A percentile compares a stretch with the other conserved stretches of the same genome.
These are phyloP conservation scores for Letharia columbiana DNA, from an alignment of 495 filamentous ascomycete genomes.

Conservation along the genomic window DNA sequence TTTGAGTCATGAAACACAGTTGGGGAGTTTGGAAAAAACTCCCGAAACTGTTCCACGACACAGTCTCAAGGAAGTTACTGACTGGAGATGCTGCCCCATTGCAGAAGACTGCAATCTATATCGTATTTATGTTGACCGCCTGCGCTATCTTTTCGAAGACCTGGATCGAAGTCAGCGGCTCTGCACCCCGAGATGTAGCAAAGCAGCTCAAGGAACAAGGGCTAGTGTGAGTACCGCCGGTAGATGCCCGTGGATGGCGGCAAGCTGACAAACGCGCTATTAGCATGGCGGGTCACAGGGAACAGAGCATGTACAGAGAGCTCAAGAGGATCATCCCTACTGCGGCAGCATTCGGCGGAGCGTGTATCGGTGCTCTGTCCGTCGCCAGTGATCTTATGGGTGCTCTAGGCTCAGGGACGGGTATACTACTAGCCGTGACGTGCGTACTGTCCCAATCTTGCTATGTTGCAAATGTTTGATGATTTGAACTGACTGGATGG, in stretches of 20 bases:
- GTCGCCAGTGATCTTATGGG: slow-evolving; percentile 93
- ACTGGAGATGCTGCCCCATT: not conserved
- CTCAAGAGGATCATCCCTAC: slow-evolving; percentile 98
- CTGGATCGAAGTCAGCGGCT: slow-evolving; percentile 94
- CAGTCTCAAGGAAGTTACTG: not conserved
- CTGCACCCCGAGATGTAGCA: slow-evolving; percentile 92
- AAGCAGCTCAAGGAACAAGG: slow-evolving; percentile 99
- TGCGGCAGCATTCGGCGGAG: slow-evolving; percentile 96
- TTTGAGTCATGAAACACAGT: not conserved
- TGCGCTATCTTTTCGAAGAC: slow-evolving; percentile 99
- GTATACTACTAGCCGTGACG: slow-evolving; percentile 97
- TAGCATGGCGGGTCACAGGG: slow-evolving; percentile 91
- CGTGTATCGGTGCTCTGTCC: slow-evolving; percentile 95
- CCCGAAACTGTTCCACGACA: not conserved
- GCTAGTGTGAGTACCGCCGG: slow-evolving; percentile 45
- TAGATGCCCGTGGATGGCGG: no score
- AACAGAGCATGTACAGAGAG: slow-evolving; percentile 99
- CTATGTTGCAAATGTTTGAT: not conserved
- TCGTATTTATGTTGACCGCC: slow-evolving; percentile 91
- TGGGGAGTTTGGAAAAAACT: not conserved
- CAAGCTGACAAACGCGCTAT: no score
- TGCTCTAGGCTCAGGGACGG: slow-evolving; percentile 91
- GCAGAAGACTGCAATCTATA: slow-evolving; percentile 83
- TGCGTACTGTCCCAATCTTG: slow-evolving; percentile 45
- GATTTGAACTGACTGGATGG: slow-evolving; percentile 22